These are phyloP conservation scores for Aspergillus sp. DNA, from an alignment of 2,329 filamentous ascomycete genomes.

Conservation along the genomic window DNA sequence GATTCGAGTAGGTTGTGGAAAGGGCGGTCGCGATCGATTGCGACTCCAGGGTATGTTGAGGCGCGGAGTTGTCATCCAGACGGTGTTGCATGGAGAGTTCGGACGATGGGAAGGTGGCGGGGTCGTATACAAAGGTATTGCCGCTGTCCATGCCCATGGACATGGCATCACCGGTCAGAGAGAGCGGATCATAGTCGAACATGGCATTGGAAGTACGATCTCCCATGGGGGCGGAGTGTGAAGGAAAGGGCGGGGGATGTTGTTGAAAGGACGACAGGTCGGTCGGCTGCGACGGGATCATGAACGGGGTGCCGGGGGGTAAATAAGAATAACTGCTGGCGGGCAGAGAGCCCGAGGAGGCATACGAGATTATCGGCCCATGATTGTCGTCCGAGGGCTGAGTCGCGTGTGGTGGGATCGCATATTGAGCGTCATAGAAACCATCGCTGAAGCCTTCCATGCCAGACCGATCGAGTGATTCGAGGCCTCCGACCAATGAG, in stretches of 20 bases:
- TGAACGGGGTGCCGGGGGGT: constrained; percentile 7
- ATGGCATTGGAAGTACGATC: constrained; percentile 24
- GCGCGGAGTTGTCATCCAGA: constrained; percentile 5
- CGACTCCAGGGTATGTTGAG: constrained; percentile 7
- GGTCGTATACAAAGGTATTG: constrained; percentile 21
- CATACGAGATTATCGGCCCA: constrained; percentile 5
- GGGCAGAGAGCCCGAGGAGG: constrained; percentile 10
- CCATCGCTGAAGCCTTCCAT: constrained; percentile 15
- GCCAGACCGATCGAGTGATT: constrained; percentile 18
- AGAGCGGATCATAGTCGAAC: constrained; percentile 23
- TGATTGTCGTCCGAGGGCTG: too few species aligned
- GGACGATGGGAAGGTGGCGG: constrained; percentile 20
- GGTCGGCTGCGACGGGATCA: constrained; percentile 17
- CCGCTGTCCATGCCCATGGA: constrained; percentile 20
- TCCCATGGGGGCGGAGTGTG: constrained; percentile 7
- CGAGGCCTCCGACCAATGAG: constrained; percentile 13
- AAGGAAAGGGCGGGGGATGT: neutral
- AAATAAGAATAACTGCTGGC: constrained; percentile 13
- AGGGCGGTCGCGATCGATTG: constrained; percentile 11
- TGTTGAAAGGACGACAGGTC: constrained; percentile 12
- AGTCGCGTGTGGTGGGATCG: constrained; percentile 1
- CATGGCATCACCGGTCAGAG: constrained; percentile 13
- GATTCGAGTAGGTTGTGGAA: constrained; percentile 7
- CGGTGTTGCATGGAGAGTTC: constrained; percentile 15
- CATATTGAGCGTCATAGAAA: constrained; percentile 17